Base-by-base conservation (phyloP, 2,329 filamentous ascomycete genomes). In the Karstenula rhodostoma region DNA sequence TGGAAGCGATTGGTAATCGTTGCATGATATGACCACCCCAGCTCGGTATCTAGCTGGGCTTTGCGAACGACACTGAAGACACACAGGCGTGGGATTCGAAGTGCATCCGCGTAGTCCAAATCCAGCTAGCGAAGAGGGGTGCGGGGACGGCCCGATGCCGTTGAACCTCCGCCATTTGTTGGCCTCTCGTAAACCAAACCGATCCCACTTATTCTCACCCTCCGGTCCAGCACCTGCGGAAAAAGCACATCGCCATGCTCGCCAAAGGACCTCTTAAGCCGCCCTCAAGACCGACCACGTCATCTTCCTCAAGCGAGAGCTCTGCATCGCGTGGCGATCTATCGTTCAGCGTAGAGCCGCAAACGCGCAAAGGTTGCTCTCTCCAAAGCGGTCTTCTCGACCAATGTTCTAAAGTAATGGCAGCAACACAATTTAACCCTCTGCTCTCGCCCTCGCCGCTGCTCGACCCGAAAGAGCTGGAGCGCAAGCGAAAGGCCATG, bases 381-480 rank as follows among this genome's bases (percentile, higher is more conserved):
- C 8, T 1, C 7, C 19, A 22, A 9, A 13, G 7, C 13, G 51
- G 8, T 3, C 56, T 35, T 23, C 8, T 15, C 40, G 46, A 3
- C 23, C 15, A 46, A 5, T 17, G 10, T 27, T 17, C 44, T 49
- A 13, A 37, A 4, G 5, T 9, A n/a, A 13, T 15, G 17, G 6
- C 44, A 67, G 63, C 67, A 19, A 48, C 51, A 1, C 57, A 54
- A 6, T 68, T 65, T 22, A 67, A 68, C 46, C 65, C 65, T 19
- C 35, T 69, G 7, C 62, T 69, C n/a, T 65, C 65, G 29, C 65
- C 67, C 7, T 67, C 65, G 15, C 53, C 60, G 7, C 55, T 69
- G 29, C 57, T 69, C 12, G 67, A 68, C 8, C 65, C 65, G 1
- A 68, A 62, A 23, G 59, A 59, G 5, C 29, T 65, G 19, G 64